Evolutionary conservation across 179 eudicot species (phyloP).

Genomic region (Gypsophila paniculata): DNA sequence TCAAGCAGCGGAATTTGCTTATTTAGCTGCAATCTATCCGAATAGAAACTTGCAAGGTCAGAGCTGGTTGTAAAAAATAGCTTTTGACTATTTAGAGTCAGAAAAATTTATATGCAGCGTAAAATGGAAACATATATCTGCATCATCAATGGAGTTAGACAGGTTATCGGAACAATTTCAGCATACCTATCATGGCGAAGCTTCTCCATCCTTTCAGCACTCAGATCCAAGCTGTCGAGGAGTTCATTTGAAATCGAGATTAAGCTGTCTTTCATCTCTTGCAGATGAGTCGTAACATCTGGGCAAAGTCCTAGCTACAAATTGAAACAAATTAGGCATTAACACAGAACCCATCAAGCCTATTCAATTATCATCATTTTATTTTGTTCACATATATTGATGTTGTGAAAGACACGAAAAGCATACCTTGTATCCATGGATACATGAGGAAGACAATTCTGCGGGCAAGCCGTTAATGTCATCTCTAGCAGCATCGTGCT

Average conservation of each 20-base stretch:
- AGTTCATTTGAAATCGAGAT: conserved; percentile 83
- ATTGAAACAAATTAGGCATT: conserved; percentile 29
- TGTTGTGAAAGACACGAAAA: conserved; percentile 2
- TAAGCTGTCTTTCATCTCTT: conserved; percentile 79
- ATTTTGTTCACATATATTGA: background rate
- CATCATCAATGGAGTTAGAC: background rate
- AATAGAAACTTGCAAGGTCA: conserved; percentile 20
- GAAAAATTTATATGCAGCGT: background rate
- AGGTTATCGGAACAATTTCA: conserved; percentile 2
- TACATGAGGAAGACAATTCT: conserved; percentile 66
- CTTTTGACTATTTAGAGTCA: background rate
- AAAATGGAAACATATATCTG: background rate
- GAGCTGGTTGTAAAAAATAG: conserved; percentile 3
- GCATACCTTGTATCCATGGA: conserved; percentile 66
- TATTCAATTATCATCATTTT: background rate
- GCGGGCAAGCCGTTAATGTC: conserved; percentile 55
- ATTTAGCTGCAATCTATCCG: conserved; percentile 66
- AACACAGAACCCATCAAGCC: background rate
- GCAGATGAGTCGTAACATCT: conserved; percentile 68
- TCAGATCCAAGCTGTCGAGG: conserved; percentile 69
- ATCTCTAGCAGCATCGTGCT: conserved; percentile 26
- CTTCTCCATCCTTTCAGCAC: conserved; percentile 56
- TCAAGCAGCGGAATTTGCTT: conserved; percentile 79
- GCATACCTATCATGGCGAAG: conserved; percentile 84
- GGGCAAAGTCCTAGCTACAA: conserved; percentile 83